phyloP scores from a whole-genome alignment of 2,329 filamentous ascomycete genomes.

The Nigrospora oryzae region DNA sequence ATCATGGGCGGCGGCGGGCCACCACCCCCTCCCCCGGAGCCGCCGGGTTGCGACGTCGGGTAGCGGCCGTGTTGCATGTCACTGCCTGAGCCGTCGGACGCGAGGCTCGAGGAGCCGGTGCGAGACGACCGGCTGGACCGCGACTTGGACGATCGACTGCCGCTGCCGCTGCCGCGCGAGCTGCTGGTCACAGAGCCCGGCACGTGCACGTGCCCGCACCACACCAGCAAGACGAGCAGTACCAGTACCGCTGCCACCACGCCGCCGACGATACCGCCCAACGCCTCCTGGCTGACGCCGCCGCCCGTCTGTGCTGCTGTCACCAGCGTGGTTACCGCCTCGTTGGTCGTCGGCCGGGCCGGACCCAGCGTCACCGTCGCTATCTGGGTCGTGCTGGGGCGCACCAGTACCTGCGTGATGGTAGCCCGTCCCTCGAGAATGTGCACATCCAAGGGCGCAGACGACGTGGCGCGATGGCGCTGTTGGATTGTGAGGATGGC shows the following conservation, averaged over 20 bases:
- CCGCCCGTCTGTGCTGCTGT: background rate
- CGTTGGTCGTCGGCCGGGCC: background rate
- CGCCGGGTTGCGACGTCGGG: background rate
- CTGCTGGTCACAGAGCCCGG: background rate
- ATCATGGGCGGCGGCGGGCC: background rate
- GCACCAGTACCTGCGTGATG: background rate
- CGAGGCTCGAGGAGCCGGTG: background rate
- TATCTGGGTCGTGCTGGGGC: background rate
- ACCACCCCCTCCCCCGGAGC: background rate
- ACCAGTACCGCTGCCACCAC: conserved; percentile 3
- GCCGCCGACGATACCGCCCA: conserved; percentile 6
- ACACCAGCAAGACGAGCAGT: background rate
- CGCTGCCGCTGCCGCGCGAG: background rate
- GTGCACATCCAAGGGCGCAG: too few relatives aligned
- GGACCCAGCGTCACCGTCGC: background rate
- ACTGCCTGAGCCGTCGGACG: background rate
- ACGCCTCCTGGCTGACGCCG: conserved; percentile 3
- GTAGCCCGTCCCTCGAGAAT: too few relatives aligned
- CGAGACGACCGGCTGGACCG: background rate
- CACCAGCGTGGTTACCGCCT: background rate
- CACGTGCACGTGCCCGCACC: background rate
- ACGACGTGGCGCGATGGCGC: too few relatives aligned
- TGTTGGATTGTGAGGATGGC: too few relatives aligned
- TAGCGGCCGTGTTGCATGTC: background rate
- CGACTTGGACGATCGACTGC: background rate